A percentile compares a stretch with the other conserved stretches of the same genome.
phyloP scores from a whole-genome alignment of 345 rosid genomes.

The Gossypium rotundifolium region DNA sequence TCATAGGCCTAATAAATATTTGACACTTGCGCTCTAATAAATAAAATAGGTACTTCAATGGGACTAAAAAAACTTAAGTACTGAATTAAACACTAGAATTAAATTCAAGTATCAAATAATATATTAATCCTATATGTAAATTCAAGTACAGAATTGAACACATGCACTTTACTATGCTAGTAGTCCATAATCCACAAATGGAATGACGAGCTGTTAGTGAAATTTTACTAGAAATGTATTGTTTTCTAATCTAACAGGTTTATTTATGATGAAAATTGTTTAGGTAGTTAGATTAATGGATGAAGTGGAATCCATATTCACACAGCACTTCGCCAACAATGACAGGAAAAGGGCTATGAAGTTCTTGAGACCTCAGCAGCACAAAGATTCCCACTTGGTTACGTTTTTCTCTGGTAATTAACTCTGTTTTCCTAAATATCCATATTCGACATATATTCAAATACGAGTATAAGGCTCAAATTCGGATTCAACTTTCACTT shows the following conservation, averaged over 20 bases:
- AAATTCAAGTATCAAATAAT: too few species aligned
- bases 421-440: background rate
- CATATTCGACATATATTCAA: background rate
- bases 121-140: too few species aligned
- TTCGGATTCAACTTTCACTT: too few species aligned
- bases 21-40: too few species aligned
- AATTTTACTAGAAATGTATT: background rate
- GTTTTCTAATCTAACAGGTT: background rate
- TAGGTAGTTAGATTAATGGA: constrained; percentile 88
- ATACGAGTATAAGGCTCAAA: background rate
- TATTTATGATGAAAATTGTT: background rate
- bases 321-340: constrained; percentile 88
- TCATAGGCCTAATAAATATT: too few species aligned
- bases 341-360: constrained; percentile 98
- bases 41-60: too few species aligned
- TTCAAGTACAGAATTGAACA: too few species aligned
- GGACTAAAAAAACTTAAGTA: too few species aligned
- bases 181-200: too few species aligned
- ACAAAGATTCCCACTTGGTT: constrained; percentile 90
- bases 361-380: constrained; percentile 79
- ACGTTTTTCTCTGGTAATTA: constrained; percentile 87
- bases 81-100: too few species aligned
- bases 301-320: constrained; percentile 95
- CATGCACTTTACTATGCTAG: too few species aligned
- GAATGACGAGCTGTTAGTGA: too few species aligned